Evolutionary conservation across 306 rosid genomes (phyloP), one percentile per base, ranked within the genome.

Genomic region (Begonia fuchsioides): DNA sequence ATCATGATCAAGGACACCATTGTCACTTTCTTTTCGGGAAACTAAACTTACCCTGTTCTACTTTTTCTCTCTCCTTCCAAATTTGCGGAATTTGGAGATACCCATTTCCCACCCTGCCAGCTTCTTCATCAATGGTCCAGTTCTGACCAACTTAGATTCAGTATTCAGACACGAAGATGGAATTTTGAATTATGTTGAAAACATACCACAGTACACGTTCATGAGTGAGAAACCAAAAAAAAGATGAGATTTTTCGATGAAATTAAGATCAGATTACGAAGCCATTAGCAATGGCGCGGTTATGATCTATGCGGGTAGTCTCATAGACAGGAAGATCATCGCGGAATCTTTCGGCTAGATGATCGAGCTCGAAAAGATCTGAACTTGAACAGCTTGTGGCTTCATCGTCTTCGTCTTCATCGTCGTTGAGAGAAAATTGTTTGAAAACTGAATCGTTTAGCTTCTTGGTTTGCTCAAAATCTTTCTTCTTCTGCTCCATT

Each of bases 351-450:
- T 68, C 63, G 1, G 63, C 26, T 1, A 90, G 54, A 50, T 90
- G 98, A 61, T 90, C 95, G 18, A 90, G 87, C 69, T 90, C 98
- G 17, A 90, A 90, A 56, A 90, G 92, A 75, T 90, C 98, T 1
- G 94, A 85, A 71, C 98, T 90, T 11, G 95, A 69, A 71, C 53
- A 71, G 53, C 98, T 65, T 1, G 71, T 76, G 5, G 64, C 82
- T 5, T 86, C 96, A 0, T 68, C 83, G 2, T 64, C n/a, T n/a
- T n/a, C n/a, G n/a, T n/a, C 79, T 0, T 66, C 68, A 0, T 52
- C 78, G 0, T 15, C 48, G 6, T 17, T 49, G 18, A 12, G 12
- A n/a, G 47, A 15, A 59, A 53, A 51, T 66, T 76, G 55, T 59
- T 54, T 13, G 60, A 39, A 44, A 19, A 47, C 16, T 11, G 62